Base-by-base conservation (phyloP, 2,329 filamentous ascomycete species). In the Fusarium globosum region DNA sequence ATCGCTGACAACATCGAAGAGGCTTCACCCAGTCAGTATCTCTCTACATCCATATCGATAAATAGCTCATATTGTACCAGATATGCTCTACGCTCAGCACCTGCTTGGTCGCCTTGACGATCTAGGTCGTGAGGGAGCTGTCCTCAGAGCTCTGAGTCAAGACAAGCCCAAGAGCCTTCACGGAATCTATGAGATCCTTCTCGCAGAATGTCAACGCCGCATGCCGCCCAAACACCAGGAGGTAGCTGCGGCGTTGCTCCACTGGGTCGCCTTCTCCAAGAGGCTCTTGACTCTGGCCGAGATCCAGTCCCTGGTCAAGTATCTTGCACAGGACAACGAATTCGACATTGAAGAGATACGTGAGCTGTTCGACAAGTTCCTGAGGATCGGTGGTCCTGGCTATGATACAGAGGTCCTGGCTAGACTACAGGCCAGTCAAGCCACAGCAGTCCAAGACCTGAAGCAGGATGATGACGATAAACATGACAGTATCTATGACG, bases 81-180 rank as follows among this genome's bases (percentile, higher is more conserved):
- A 79, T 28, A 78, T 84, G 72, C 74, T 83, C 2, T 83, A 83
- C 38, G 79, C 79, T 1, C 79, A 83, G 30, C 80, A 83, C n/a
- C 74, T 83, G 33, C 73, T 84, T 0, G 46, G 68, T 12, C 71
- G 79, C 1, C 67, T 83, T 7, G 75, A 81, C 13, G 65, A 74
- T 13, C 70, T 83, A 2, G 79, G 79, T 3, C 78, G 82, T 1
- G 81, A 83, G 56, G 76, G 78, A 10, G 79, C 80, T 0, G 77
- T 82, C 1, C 70, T 82, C 3, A 74, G 79, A n/a, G 65, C 76
- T 4, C 58, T 83, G 0, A 68, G 77, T 1, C 74, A 77, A 23
- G 61, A 74, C 0, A 46, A 78, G 4, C 76, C 82, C 7, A 65
- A 72, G 1, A 69, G 61, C 1, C 73, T 80, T 5, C 43, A 80